phyloP scores from a whole-genome alignment of 108 stramenopile species.

The Cylindrotheca closterium region DNA sequence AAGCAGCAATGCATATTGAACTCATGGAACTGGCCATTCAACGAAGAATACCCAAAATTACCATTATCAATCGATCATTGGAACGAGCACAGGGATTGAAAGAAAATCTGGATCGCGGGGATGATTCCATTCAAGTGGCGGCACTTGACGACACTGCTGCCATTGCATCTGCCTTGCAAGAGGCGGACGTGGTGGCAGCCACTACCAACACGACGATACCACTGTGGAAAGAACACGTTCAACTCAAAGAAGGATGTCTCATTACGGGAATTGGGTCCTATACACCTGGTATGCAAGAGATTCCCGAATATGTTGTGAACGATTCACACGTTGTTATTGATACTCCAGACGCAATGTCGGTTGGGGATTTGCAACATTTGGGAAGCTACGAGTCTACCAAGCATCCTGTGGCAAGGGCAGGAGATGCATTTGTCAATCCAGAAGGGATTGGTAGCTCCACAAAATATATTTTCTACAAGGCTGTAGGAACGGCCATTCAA shows the following conservation, averaged over 20 bases:
- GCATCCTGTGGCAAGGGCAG: constrained; percentile 48
- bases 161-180: constrained; percentile 36
- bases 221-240: constrained; percentile 46
- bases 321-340: constrained; percentile 60
- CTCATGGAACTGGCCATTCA: constrained; percentile 46
- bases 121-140: constrained; percentile 2
- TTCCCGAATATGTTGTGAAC: constrained; percentile 38
- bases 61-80: constrained; percentile 68
- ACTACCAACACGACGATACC: constrained; percentile 71
- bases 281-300: constrained; percentile 70
- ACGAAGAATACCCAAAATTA: constrained; percentile 42
- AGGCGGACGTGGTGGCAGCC: constrained; percentile 64
- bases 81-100: constrained; percentile 53
- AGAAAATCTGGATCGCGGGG: constrained; percentile 7
- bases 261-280: constrained; percentile 78
- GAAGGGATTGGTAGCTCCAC: constrained; percentile 13
- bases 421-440: constrained; percentile 44
- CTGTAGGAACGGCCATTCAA: constrained; percentile 77
- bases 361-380: constrained; percentile 74
- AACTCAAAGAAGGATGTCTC: constrained; percentile 55
- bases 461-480: constrained; percentile 75
- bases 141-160: constrained; percentile 23
- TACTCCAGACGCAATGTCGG: constrained; percentile 66
- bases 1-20: constrained; percentile 74
- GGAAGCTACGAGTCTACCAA: not conserved